phyloP scores from a whole-genome alignment of 2,329 filamentous ascomycete species.

The Fusarium napiforme region DNA sequence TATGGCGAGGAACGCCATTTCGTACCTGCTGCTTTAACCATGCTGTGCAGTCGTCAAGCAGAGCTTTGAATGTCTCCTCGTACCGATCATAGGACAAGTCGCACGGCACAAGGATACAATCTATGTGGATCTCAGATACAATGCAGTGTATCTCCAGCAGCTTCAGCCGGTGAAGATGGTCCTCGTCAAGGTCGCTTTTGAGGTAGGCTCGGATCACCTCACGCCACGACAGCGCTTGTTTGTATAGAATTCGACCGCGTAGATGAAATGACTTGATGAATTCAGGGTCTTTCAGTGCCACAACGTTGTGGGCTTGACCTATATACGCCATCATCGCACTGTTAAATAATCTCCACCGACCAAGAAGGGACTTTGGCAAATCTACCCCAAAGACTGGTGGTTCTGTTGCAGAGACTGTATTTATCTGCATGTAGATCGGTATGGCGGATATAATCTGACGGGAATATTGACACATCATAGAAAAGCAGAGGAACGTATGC shows the following conservation, averaged over 20 bases:
- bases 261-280: background rate
- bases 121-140: background rate
- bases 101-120: background rate
- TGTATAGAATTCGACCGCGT: background rate
- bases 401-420: background rate
- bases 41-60: background rate
- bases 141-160: background rate
- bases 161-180: background rate
- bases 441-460: rapidly evolving
- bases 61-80: background rate
- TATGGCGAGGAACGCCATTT: background rate
- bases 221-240: background rate
- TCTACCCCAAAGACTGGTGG: background rate
- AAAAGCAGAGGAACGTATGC: background rate
- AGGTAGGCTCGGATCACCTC: background rate
- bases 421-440: background rate
- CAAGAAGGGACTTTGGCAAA: background rate
- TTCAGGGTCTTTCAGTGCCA: background rate
- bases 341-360: background rate
- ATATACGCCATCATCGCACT: background rate
- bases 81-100: background rate
- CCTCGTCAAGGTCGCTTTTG: background rate
- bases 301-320: background rate
- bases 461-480: background rate
- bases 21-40: background rate